Evolutionary conservation across 192 early-diverging fungal genomes (phyloP), one percentile per base, ranked within the genome.

Genomic region (Coemansia reversa): DNA sequence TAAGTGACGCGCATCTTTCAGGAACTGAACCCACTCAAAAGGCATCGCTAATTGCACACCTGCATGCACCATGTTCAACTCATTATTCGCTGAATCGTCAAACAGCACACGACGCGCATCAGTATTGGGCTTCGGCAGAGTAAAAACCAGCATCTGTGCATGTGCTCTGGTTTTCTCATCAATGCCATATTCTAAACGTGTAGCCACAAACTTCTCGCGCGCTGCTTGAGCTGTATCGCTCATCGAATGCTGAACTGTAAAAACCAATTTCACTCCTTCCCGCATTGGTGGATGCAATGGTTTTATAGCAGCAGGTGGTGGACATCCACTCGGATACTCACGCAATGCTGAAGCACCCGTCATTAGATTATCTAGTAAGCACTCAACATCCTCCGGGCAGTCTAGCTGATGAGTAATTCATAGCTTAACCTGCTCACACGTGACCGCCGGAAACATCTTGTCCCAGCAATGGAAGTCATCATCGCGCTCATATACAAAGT

Each of bases 211-310:
- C 3, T 35, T 20, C 7, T 64, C 60, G 3, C 22, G n/a, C 6
- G 60, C 59, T 0, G 25, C 32, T 1, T 9, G 2, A 0, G 65
- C 71, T 7, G 71, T 65, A 4, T 35, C 11, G 42, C 60, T 63
- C 22, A 66, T 8, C 0, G 55, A 7, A n/a, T 66, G 62, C 28
- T 74, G 71, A 5, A 52, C n/a, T 2, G 51, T 30, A 19, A 47
- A 70, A 0, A 64, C 16, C 2, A 60, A 42, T 18, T 51, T 30
- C 0, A 59, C 63, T 0, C 58, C 57, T 2, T 23, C 19, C 1
- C 23, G 53, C 45, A 72, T 64, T 4, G 64, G 70, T 6, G 55
- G 70, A 4, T n/a, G n/a, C 9, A 72, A 66, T 14, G 70, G 70
- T 0, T 28, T 28, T 14, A 60, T 30, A 4, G 51, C 50, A 11